Evolutionary conservation across 2,329 filamentous ascomycete species (phyloP), one percentile per base, ranked within the genome.

Genomic region (Alternaria ethzedia): DNA sequence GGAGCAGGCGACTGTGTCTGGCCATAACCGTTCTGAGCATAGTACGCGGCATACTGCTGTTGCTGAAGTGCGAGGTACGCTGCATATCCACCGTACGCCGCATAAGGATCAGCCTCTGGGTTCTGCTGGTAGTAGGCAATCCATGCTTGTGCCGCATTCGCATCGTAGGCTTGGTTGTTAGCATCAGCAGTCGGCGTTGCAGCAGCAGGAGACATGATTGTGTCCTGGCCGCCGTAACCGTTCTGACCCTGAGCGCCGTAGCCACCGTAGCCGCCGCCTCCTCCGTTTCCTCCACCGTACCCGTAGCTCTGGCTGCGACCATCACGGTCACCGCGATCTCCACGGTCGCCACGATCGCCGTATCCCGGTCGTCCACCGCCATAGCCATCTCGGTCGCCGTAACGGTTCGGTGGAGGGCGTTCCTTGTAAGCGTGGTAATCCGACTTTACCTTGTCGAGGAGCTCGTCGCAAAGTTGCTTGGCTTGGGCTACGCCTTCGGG

Each of bases 341-440:
- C 70, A 59, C 80, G 79, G 41, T 79, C 80, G n/a, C 79, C 79
- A 43, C 80, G 77, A 55, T 81, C 70, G 65, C 80, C 72, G 80
- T 84, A 78, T 76, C 83, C 76, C 71, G 69, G 66, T 51, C 76
- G 69, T 65, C 76, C 75, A 54, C 71, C 69, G n/a, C 63, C 68
- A 55, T 75, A 72, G 32, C 74, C 82, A 71, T 83, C 82, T 65
- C 73, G 64, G 30, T 74, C 83, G 70, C 82, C 80, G 61, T 78
- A 82, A 65, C 73, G 81, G 47, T 83, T 83, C 63, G 84, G 79
- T 25, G 86, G 85, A 66, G 87, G 86, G 52, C 86, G 86, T 70
- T 89, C 89, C 82, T 97, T 98, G 85, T 95, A 97, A 50, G 90
- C 72, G 77, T 97, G 91, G 78, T 97, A 98, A 78, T 97, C 91